Evolutionary conservation across 441 rosid genomes (phyloP).

Genomic region (Erysimum cheiri): DNA sequence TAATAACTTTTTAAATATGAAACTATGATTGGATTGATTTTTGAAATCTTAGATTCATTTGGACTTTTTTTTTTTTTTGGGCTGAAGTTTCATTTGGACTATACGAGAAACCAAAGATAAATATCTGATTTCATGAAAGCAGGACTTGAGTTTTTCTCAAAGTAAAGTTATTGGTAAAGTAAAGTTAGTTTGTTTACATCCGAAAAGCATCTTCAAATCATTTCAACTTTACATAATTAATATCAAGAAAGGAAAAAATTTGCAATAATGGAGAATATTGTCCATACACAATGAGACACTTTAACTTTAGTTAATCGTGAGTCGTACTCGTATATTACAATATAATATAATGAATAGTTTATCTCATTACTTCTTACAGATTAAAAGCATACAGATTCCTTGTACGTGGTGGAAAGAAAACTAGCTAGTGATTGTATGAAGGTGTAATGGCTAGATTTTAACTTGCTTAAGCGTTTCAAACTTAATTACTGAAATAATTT

Average conservation of each 20-base stretch:
- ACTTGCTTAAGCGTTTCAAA: too few relatives aligned
- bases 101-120: neutral
- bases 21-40: conserved; percentile 2
- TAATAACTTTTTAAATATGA: neutral
- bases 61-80: too few relatives aligned
- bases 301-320: conserved; percentile 28
- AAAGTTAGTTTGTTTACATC: conserved; percentile 33
- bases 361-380: neutral
- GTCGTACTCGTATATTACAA: conserved; percentile 19
- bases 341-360: neutral
- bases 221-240: conserved; percentile 42
- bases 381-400: neutral
- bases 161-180: conserved; percentile 35
- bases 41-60: conserved; percentile 6
- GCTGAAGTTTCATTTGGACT: too few relatives aligned
- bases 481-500: neutral
- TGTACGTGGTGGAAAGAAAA: neutral
- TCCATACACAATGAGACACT: conserved; percentile 41
- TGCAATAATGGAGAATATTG: conserved; percentile 43
- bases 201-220: conserved; percentile 41
- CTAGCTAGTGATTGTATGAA: too few relatives aligned
- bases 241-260: conserved; percentile 26
- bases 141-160: neutral
- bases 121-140: conserved; percentile 2
- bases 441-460: too few relatives aligned